These are phyloP conservation scores for Diaporthe helianthi DNA, from an alignment of 2,329 filamentous ascomycete species.

Conservation along the genomic window DNA sequence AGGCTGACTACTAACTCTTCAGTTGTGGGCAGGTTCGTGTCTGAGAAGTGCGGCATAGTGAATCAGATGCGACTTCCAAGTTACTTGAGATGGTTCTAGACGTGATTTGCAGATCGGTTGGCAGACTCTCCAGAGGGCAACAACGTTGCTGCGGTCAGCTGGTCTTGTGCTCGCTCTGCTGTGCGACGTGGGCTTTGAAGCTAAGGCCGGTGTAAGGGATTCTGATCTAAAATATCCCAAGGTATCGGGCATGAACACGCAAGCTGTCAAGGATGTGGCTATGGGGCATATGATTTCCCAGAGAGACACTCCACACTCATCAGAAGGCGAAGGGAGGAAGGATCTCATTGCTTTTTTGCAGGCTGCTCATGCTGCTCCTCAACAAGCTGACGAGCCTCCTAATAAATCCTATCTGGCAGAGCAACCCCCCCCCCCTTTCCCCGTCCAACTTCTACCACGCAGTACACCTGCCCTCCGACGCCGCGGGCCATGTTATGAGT, in stretches of 20 bases:
- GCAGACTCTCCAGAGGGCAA: neutral
- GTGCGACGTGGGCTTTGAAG: conserved; percentile 7
- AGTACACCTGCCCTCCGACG: conserved; percentile 5
- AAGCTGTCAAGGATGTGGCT: conserved; percentile 13
- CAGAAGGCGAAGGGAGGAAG: neutral
- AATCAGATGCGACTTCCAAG: conserved; percentile 4
- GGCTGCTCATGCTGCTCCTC: conserved; percentile 2
- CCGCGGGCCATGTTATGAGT: neutral
- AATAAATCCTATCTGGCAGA: conserved; percentile 15
- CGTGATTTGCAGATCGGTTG: conserved; percentile 13
- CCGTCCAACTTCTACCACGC: conserved; percentile 2
- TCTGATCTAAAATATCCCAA: neutral
- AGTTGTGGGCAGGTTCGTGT: conserved; percentile 32
- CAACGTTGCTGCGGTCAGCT: conserved; percentile 4
- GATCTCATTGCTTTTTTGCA: conserved; percentile 18
- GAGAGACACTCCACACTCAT: conserved; percentile 14
- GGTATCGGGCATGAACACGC: conserved; percentile 17
- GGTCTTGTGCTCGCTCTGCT: conserved; percentile 16
- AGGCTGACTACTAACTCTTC: conserved; percentile 31
- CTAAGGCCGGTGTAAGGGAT: neutral
- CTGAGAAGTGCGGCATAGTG: conserved; percentile 20
- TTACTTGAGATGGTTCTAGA: conserved; percentile 7
- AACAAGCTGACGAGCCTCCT: conserved; percentile 24
- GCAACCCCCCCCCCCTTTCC: too few species aligned
- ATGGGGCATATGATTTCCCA: conserved; percentile 21